These are phyloP conservation scores for Colletotrichum tropicicola DNA, from an alignment of 2,329 filamentous ascomycete genomes.

Conservation along the genomic window DNA sequence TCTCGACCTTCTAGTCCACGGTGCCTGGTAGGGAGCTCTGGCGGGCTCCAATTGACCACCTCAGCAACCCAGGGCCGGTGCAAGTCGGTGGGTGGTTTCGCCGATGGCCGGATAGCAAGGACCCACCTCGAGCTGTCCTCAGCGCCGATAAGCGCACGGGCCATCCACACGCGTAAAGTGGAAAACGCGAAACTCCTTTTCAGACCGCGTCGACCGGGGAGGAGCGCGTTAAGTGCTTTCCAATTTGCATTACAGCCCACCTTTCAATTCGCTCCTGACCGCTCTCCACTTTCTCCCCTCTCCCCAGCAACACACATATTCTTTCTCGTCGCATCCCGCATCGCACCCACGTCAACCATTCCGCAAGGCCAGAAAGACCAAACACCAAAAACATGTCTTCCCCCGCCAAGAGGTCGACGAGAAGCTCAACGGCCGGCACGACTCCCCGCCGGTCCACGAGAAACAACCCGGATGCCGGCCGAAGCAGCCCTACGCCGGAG, in stretches of 20 bases:
- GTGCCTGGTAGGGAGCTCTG: conserved; percentile 22
- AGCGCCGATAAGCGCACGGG: conserved; percentile 1
- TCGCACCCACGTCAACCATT: conserved; percentile 26
- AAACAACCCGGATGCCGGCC: conserved; percentile 43
- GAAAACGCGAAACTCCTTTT: conserved; percentile 32
- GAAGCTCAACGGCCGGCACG: conserved; percentile 59
- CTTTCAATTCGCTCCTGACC: conserved; percentile 26
- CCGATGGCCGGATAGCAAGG: conserved; percentile 24
- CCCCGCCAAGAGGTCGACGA: conserved; percentile 54
- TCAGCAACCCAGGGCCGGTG: conserved; percentile 22
- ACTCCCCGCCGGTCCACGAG: conserved; percentile 45
- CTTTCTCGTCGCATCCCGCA: conserved; percentile 35
- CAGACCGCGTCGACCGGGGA: not conserved
- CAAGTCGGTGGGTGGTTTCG: conserved; percentile 31
- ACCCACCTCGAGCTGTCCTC: not conserved
- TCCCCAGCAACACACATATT: conserved; percentile 29
- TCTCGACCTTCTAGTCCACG: conserved; percentile 24
- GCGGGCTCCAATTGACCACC: conserved; percentile 30
- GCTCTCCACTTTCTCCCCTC: conserved; percentile 27
- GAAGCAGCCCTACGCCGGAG: conserved; percentile 52
- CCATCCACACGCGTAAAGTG: conserved; percentile 32
- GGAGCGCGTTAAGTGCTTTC: conserved; percentile 27
- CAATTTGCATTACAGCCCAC: conserved; percentile 26
- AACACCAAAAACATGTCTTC: conserved; percentile 48
- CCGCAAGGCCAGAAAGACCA: conserved; percentile 6